A percentile compares a stretch with the other conserved stretches of the same genome.
These are phyloP conservation scores for Alternaria rosae DNA, from an alignment of 2,329 filamentous ascomycete genomes.

Conservation along the genomic window DNA sequence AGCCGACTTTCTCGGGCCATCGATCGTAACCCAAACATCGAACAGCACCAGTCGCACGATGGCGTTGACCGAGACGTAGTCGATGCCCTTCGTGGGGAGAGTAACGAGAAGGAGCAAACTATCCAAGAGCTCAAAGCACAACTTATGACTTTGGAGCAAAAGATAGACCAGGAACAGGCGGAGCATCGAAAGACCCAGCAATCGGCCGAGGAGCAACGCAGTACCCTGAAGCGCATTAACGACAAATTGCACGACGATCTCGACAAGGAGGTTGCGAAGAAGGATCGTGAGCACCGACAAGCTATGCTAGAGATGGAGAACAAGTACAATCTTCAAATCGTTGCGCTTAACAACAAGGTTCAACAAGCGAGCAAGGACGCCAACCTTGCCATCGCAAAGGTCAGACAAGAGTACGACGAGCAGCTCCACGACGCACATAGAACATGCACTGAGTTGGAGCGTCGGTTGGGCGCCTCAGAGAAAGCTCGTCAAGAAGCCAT, in stretches of 20 bases:
- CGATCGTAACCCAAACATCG: slow-evolving; percentile 87
- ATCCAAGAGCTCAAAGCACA: slow-evolving; percentile 66
- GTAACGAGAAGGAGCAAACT: slow-evolving; percentile 73
- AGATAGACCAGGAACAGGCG: slow-evolving; percentile 74
- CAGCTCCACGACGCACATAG: slow-evolving; percentile 38
- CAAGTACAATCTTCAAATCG: slow-evolving; percentile 55
- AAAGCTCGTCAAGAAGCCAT: slow-evolving; percentile 36
- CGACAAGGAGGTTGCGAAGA: slow-evolving; percentile 68
- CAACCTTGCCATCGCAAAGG: slow-evolving; percentile 31
- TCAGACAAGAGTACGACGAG: slow-evolving; percentile 47
- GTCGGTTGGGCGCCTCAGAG: slow-evolving; percentile 34
- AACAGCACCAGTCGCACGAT: slow-evolving; percentile 84
- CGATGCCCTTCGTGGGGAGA: slow-evolving; percentile 79
- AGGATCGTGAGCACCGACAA: slow-evolving; percentile 47
- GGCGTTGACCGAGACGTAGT: slow-evolving; percentile 94
- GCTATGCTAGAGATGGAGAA: slow-evolving; percentile 54
- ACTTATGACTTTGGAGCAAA: slow-evolving; percentile 62
- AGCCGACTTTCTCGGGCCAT: slow-evolving; percentile 83
- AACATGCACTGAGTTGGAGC: slow-evolving; percentile 36
- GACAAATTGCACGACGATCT: slow-evolving; percentile 75
- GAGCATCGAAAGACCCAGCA: slow-evolving; percentile 72
- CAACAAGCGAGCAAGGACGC: slow-evolving; percentile 43
- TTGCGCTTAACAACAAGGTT: slow-evolving; percentile 46
- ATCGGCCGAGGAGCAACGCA: slow-evolving; percentile 54
- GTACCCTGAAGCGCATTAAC: slow-evolving; percentile 69